phyloP scores from a whole-genome alignment of 768 basidiomycete species.

The Rhizopogon salebrosus region DNA sequence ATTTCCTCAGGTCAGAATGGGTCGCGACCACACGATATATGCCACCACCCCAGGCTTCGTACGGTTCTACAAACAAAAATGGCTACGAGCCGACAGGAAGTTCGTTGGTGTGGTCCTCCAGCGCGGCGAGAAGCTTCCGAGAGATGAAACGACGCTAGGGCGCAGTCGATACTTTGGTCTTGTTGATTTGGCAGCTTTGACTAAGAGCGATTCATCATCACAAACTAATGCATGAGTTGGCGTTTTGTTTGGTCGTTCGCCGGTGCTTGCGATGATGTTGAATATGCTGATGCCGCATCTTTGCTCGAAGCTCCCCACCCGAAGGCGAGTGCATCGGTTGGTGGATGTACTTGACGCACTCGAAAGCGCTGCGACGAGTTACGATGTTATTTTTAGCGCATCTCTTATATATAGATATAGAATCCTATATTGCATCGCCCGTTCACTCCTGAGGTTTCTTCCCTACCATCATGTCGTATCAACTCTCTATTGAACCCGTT shows the following conservation, averaged over 20 bases:
- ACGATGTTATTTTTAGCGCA: constrained; percentile 12
- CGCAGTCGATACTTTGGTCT: constrained; percentile 83
- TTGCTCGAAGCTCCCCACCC: too few relatives aligned
- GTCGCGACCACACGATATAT: constrained; percentile 92
- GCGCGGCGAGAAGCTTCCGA: constrained; percentile 80
- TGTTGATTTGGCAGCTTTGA: constrained; percentile 51
- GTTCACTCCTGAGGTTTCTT: constrained; percentile 1
- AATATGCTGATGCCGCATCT: too few relatives aligned
- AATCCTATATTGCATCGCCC: background rate
- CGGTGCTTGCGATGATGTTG: background rate
- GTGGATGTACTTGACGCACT: too few relatives aligned
- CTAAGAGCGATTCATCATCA: constrained; percentile 10
- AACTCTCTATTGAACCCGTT: constrained; percentile 35
- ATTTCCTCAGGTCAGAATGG: constrained; percentile 70
- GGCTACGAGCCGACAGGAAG: constrained; percentile 66
- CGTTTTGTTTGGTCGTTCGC: background rate
- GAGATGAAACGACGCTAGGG: constrained; percentile 67
- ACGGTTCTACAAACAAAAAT: constrained; percentile 86
- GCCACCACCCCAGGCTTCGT: constrained; percentile 88
- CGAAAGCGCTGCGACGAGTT: background rate
- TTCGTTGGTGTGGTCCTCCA: constrained; percentile 82
- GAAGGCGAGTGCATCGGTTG: too few relatives aligned
- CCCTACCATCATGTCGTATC: constrained; percentile 23
- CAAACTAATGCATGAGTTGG: constrained; percentile 5
- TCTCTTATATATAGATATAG: background rate